phyloP scores from a whole-genome alignment of 371 early-diverging fungal species.

The Mortierella sp. region DNA sequence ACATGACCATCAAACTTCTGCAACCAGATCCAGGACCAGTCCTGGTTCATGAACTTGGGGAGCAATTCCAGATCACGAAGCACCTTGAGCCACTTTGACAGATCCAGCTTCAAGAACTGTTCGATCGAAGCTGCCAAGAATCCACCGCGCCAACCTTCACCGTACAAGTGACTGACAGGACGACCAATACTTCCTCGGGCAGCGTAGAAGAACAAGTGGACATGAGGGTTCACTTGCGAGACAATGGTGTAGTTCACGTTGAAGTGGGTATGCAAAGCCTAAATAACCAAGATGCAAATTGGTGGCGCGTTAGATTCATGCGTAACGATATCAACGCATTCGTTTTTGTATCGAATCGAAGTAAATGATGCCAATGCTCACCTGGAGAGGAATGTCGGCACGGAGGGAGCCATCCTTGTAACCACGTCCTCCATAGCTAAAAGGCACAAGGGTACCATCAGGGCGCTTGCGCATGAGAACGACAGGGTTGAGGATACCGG shows the following conservation, averaged over 20 bases:
- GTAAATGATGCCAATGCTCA: background rate
- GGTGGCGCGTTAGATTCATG: background rate
- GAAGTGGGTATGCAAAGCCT: slow-evolving; percentile 80
- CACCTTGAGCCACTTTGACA: slow-evolving; percentile 89
- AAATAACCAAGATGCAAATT: background rate
- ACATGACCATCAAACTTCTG: slow-evolving; percentile 92
- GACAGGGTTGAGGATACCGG: slow-evolving; percentile 86
- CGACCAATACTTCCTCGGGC: slow-evolving; percentile 81
- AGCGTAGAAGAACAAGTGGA: slow-evolving; percentile 87
- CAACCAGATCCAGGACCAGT: slow-evolving; percentile 87
- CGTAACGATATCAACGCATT: background rate
- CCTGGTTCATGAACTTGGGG: slow-evolving; percentile 81
- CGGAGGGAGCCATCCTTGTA: slow-evolving; percentile 93
- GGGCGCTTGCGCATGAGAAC: slow-evolving; percentile 83
- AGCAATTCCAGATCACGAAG: slow-evolving; percentile 83
- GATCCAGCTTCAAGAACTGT: slow-evolving; percentile 85
- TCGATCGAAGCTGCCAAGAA: slow-evolving; percentile 85
- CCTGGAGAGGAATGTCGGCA: slow-evolving; percentile 85
- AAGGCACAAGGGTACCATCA: slow-evolving; percentile 78
- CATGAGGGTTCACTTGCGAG: slow-evolving; percentile 92
- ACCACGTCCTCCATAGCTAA: slow-evolving; percentile 76
- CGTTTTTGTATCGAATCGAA: background rate
- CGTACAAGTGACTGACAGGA: slow-evolving; percentile 66
- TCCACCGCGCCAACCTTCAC: slow-evolving; percentile 87
- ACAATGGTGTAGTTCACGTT: slow-evolving; percentile 93